A percentile compares a stretch with the other conserved stretches of the same genome.
phyloP scores from a whole-genome alignment of 768 basidiomycete genomes.

The Chalciporus sphaerocephalus region DNA sequence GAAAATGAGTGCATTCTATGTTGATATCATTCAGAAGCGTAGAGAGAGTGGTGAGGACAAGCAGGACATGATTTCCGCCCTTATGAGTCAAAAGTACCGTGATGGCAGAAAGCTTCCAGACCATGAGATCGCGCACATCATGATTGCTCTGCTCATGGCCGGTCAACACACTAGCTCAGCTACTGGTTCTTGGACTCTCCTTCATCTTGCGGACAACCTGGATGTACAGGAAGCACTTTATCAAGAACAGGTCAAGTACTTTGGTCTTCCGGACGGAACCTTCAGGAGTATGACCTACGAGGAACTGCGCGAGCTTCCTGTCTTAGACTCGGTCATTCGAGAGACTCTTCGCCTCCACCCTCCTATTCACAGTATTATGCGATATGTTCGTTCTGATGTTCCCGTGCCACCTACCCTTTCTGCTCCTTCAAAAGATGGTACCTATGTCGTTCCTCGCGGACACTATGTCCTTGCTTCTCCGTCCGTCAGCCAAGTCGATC shows the following conservation, averaged over 20 bases:
- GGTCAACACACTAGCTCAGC: slow-evolving; percentile 98
- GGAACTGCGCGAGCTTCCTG: slow-evolving; percentile 73
- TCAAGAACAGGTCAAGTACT: slow-evolving; percentile 82
- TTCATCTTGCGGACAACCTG: slow-evolving; percentile 76
- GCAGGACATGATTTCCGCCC: slow-evolving; percentile 88
- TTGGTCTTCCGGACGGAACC: slow-evolving; percentile 74
- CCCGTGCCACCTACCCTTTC: slow-evolving; percentile 76
- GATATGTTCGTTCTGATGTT: slow-evolving; percentile 83
- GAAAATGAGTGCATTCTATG: slow-evolving; percentile 92
- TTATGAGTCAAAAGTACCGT: slow-evolving; percentile 81
- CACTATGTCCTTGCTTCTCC: slow-evolving; percentile 88
- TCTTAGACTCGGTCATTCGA: slow-evolving; percentile 86
- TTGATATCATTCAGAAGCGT: slow-evolving; percentile 77
- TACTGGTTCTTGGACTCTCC: slow-evolving; percentile 82
- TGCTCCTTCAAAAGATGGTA: slow-evolving; percentile 65
- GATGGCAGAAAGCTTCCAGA: slow-evolving; percentile 73
- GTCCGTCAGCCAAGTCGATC: slow-evolving; percentile 84
- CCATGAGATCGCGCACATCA: slow-evolving; percentile 93
- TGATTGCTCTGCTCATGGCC: slow-evolving; percentile 99
- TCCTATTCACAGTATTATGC: slow-evolving; percentile 94
- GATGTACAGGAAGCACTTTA: slow-evolving; percentile 77
- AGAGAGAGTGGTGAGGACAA: slow-evolving; percentile 56
- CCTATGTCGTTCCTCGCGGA: slow-evolving; percentile 86
- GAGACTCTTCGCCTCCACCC: slow-evolving; percentile 93
- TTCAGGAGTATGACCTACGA: slow-evolving; percentile 82